Evolutionary conservation across 2,329 filamentous ascomycete genomes (phyloP).

Genomic region (Cladophialophora psammophila): DNA sequence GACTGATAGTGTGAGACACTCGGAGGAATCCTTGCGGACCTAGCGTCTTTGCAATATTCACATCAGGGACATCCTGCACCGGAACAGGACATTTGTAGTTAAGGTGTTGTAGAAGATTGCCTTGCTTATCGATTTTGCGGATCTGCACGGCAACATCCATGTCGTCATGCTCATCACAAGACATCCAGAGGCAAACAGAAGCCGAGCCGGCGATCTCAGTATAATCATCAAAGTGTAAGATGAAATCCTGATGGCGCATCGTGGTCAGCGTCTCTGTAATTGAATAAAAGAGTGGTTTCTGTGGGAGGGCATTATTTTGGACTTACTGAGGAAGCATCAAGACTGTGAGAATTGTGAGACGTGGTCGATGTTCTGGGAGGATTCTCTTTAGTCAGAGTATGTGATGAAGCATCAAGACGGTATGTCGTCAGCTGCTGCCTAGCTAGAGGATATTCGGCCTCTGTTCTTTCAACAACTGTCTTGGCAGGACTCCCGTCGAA

Average conservation of each 20-base stretch:
- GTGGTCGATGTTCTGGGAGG: too few relatives aligned
- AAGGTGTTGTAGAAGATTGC: slow-evolving; percentile 12
- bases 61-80: too few relatives aligned
- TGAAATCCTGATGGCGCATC: slow-evolving; percentile 4
- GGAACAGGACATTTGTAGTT: too few relatives aligned
- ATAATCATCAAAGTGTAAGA: neutral
- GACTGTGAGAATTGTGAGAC: too few relatives aligned
- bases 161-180: slow-evolving; percentile 3
- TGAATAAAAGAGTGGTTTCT: too few relatives aligned
- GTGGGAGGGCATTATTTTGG: too few relatives aligned
- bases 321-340: too few relatives aligned
- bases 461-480: neutral
- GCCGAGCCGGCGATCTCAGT: neutral
- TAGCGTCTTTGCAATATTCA: too few relatives aligned
- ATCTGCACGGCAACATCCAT: slow-evolving; percentile 23
- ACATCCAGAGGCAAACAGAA: neutral
- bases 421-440: neutral
- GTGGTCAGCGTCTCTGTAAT: neutral
- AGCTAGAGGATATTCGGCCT: neutral
- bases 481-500: too few relatives aligned
- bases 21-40: too few relatives aligned
- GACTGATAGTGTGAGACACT: too few relatives aligned
- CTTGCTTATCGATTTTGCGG: slow-evolving; percentile 11
- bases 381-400: too few relatives aligned
- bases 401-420: neutral